Conservation (phyloP, 805 yeast genomes). For the Tetrapisispora namnaoensis region DNA sequence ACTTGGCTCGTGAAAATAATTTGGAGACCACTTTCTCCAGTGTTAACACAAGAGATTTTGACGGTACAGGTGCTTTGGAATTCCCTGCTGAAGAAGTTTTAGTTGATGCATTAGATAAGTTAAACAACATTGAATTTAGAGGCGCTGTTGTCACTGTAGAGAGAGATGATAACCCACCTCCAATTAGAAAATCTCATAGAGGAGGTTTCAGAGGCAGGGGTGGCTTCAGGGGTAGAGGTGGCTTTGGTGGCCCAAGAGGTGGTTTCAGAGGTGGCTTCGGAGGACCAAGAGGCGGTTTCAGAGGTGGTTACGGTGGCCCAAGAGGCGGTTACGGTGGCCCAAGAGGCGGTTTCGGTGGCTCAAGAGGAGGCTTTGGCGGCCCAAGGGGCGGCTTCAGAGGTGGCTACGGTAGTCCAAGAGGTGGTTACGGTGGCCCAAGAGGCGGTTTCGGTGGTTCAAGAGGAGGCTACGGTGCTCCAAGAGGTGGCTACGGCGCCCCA, state of each 20-base stretch:
- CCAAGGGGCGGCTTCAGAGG: slow-evolving; percentile 31
- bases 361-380: slow-evolving; percentile 32
- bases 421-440: slow-evolving; percentile 27
- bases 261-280: slow-evolving; percentile 32
- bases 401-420: slow-evolving; percentile 25
- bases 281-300: slow-evolving; percentile 34
- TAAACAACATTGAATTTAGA: slow-evolving; percentile 62
- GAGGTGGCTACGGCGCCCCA: slow-evolving; percentile 25
- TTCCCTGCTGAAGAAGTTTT: slow-evolving; percentile 61
- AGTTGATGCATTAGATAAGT: slow-evolving; percentile 59
- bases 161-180: slow-evolving; percentile 55
- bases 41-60: slow-evolving; percentile 37
- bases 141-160: slow-evolving; percentile 65
- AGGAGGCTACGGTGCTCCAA: slow-evolving; percentile 31
- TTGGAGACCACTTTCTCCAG: slow-evolving; percentile 52
- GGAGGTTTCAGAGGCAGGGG: slow-evolving; percentile 43
- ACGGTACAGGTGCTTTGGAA: slow-evolving; percentile 39
- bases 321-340: slow-evolving; percentile 36
- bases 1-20: slow-evolving; percentile 72
- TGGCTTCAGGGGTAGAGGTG: slow-evolving; percentile 32
- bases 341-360: slow-evolving; percentile 34
- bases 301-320: slow-evolving; percentile 23
- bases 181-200: slow-evolving; percentile 38
- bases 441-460: slow-evolving; percentile 35
- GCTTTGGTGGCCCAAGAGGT: slow-evolving; percentile 32